These are phyloP conservation scores for Eragrostis curvula DNA, from an alignment of 176 grass and related monocot genomes.

Conservation along the genomic window DNA sequence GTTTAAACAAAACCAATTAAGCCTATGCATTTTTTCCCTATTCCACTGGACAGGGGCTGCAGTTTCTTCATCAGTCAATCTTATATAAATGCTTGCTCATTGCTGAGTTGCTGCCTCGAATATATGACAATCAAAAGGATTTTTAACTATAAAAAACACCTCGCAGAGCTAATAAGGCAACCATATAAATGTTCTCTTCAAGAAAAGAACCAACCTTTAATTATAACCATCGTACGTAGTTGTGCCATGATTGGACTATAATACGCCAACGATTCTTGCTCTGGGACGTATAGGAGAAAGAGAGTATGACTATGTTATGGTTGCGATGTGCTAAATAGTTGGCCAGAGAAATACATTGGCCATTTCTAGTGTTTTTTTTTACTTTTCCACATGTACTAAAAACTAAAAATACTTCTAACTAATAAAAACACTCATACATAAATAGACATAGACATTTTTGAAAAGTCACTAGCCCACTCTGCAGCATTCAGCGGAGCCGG, in stretches of 20 bases:
- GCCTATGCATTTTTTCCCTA: slow-evolving; percentile 13
- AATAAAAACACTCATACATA: too few species aligned
- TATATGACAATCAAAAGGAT: slow-evolving; percentile 17
- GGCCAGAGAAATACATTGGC: too few species aligned
- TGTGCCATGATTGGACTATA: slow-evolving; percentile 38
- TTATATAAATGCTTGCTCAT: not conserved
- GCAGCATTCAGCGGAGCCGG: too few species aligned
- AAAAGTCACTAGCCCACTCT: too few species aligned
- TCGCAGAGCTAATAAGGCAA: slow-evolving; percentile 33
- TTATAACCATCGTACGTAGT: slow-evolving; percentile 7
- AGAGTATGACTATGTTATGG: too few species aligned
- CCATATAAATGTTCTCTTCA: slow-evolving; percentile 6
- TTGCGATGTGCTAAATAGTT: too few species aligned
- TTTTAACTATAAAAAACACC: slow-evolving; percentile 15
- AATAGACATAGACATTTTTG: too few species aligned
- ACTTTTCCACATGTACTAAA: too few species aligned
- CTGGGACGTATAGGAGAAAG: not conserved
- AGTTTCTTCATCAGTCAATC: not conserved
- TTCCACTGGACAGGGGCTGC: not conserved
- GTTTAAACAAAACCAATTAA: not conserved
- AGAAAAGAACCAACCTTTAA: slow-evolving; percentile 5
- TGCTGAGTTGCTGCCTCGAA: slow-evolving; percentile 32
- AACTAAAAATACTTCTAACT: too few species aligned
- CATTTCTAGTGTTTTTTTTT: too few species aligned
- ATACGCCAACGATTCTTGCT: slow-evolving; percentile 1